Conservation (phyloP, 202 grass and related monocot genomes). For the Alloteropsis angusta region DNA sequence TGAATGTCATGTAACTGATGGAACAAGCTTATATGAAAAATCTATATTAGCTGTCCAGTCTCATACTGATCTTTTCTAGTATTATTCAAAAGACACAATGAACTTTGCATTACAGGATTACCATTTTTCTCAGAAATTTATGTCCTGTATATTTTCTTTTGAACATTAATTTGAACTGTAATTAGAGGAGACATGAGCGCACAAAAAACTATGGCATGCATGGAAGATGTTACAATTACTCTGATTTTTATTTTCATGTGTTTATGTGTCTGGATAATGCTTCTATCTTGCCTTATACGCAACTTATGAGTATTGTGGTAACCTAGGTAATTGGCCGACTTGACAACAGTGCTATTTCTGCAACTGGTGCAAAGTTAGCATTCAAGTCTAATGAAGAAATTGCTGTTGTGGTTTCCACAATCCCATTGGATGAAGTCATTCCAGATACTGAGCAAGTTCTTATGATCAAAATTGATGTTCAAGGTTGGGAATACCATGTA, state of each 20-base stretch:
- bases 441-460: conserved; percentile 46
- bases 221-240: neutral
- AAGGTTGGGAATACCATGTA: conserved; percentile 96
- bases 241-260: neutral
- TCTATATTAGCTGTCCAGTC: neutral
- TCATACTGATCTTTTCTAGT: neutral
- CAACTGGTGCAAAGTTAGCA: conserved; percentile 81
- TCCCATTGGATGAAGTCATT: conserved; percentile 85
- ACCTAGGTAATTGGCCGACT: conserved; percentile 77
- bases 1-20: neutral
- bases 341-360: conserved; percentile 96
- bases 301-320: conserved; percentile 27
- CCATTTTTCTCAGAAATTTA: neutral
- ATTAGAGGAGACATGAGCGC: neutral
- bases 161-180: neutral
- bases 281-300: neutral
- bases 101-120: neutral
- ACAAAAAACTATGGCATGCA: neutral
- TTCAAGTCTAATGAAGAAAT: conserved; percentile 77
- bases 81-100: neutral
- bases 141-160: neutral
- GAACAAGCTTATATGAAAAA: neutral
- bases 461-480: conserved; percentile 88
- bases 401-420: conserved; percentile 62
- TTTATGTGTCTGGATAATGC: neutral